A percentile compares a stretch with the other conserved stretches of the same genome.
These are phyloP conservation scores for Microdochium nivale DNA, from an alignment of 2,329 filamentous ascomycete genomes.

Conservation along the genomic window DNA sequence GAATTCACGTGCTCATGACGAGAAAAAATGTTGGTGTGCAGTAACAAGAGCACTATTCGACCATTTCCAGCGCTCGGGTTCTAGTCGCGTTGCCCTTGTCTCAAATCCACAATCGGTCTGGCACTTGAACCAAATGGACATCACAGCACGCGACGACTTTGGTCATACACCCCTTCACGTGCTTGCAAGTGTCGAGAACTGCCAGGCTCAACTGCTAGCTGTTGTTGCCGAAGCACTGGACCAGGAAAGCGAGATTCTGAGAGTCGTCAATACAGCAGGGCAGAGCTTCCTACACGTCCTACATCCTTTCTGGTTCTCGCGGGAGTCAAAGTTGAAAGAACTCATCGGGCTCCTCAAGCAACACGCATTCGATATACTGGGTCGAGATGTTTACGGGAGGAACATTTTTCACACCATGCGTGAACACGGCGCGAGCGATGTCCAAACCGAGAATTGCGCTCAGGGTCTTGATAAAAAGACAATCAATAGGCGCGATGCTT, in stretches of 20 bases:
- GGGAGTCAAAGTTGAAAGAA: constrained; percentile 9
- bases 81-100: neutral
- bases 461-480: constrained; percentile 17
- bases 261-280: constrained; percentile 15
- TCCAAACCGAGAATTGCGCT: constrained; percentile 9
- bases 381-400: constrained; percentile 20
- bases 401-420: constrained; percentile 24
- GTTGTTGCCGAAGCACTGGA: neutral
- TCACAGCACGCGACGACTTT: constrained; percentile 35
- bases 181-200: constrained; percentile 9
- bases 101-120: constrained; percentile 21
- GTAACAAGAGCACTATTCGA: neutral
- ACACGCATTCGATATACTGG: constrained; percentile 13
- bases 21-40: constrained; percentile 24
- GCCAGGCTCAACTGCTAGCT: neutral
- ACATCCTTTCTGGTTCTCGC: constrained; percentile 18
- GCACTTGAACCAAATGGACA: constrained; percentile 14
- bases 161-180: constrained; percentile 45
- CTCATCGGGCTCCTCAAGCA: constrained; percentile 12
- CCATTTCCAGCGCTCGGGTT: neutral
- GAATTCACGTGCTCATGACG: constrained; percentile 17
- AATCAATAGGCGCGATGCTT: constrained; percentile 38
- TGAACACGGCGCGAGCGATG: constrained; percentile 6
- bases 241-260: constrained; percentile 5
- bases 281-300: constrained; percentile 23